Evolutionary conservation across 768 basidiomycete species (phyloP).

Genomic region (Gloeopeniophorella convolvens): DNA sequence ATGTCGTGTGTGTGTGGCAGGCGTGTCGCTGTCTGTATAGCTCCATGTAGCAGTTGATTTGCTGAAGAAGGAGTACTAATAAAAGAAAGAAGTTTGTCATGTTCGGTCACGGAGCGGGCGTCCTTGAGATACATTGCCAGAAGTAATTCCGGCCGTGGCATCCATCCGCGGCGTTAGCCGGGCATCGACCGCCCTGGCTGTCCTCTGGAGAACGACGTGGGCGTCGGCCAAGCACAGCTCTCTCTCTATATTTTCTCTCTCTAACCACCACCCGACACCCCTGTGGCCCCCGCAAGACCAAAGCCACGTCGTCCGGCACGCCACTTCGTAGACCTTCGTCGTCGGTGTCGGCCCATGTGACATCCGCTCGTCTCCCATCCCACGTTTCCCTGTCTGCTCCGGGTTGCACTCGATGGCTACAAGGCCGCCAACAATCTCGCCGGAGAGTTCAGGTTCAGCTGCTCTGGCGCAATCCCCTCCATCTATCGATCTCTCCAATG

Average conservation of each 20-base stretch:
- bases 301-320: too few relatives aligned
- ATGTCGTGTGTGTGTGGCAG: too few relatives aligned
- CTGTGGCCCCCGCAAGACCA: background rate
- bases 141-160: constrained; percentile 1
- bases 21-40: background rate
- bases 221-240: background rate
- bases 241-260: background rate
- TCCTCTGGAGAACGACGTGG: background rate
- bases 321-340: too few relatives aligned
- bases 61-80: background rate
- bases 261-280: background rate
- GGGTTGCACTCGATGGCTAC: constrained; percentile 23
- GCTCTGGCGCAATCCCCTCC: constrained; percentile 28
- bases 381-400: background rate
- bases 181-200: background rate
- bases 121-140: too few relatives aligned
- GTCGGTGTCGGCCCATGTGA: constrained; percentile 9
- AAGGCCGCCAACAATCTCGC: constrained; percentile 21
- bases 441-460: constrained; percentile 29
- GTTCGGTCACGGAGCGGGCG: too few relatives aligned
- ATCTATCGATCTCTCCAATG: constrained; percentile 32
- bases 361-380: background rate
- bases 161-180: background rate
- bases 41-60: background rate
- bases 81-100: background rate